Evolutionary conservation across 164 flowering plant genomes (phyloP), one percentile per base, ranked within the genome.

Genomic region (Saururus chinensis): DNA sequence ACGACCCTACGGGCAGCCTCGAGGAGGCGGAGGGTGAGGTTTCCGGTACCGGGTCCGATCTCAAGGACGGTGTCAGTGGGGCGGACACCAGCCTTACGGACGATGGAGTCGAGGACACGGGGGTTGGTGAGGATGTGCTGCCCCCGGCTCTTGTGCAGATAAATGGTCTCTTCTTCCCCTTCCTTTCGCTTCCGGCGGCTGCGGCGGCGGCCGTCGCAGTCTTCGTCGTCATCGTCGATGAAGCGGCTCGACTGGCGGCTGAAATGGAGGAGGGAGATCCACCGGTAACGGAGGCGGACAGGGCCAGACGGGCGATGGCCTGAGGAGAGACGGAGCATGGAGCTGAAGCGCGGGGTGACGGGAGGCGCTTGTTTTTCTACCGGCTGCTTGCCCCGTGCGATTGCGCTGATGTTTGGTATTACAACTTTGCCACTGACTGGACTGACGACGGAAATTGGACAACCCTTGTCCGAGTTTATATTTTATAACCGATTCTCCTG

Each of bases 21-120:
- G 5, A 93, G 86, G 48, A 93, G 91, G 80, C 68, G 84, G 49
- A 90, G 68, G 10, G 97, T 93, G 64, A 93, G 92, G 74, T 93
- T 90, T 57, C 97, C 99, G 20, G 99, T 93, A 16, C 99, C 99
- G 24, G 99, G 97, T 25, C 99, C 99, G 65, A 88, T 85, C 71
- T 93, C 99, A 1, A 90, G 76, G 58, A 93, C 81, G 0, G 95
- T 87, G 51, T 93, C 97, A 1, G 77, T 71, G 2, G 85, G 76
- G 19, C 57, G 75, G 5, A 90, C 64, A 6, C 66, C 57, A 0
- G 97, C 86, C 63, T 73, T 85, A 23, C 75, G 74, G 21, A 90
- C 87, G 60, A 93, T 88, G 24, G 87, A 20, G 60, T 90, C 92
- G 8, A 93, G 83, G 49, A 90, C 71, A 57, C 96, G 75, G 8